Evolutionary conservation across 1,139 yeast species (phyloP), one percentile per base, ranked within the genome.

Genomic region (Geotrichum cucujoidarum): DNA sequence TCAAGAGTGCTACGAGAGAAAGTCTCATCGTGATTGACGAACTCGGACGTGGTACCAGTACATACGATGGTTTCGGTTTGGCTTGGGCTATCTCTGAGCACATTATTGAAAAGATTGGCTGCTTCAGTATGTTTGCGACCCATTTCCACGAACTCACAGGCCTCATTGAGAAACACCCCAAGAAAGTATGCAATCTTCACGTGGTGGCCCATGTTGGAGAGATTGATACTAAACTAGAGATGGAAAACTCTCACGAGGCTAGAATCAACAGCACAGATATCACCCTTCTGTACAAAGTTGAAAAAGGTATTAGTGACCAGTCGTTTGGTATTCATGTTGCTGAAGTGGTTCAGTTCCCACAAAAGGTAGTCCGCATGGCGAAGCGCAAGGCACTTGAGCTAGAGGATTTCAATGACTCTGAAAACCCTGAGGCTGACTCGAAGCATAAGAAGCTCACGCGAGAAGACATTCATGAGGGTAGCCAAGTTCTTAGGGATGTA

Each of bases 291-390:
- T 92, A 90, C 67, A 86, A 83, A 60, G 97, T 92, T 14, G 96
- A 87, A 57, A 86, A 87, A 1, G 98, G 98, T 13, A 78, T 89
- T 48, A 81, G 95, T 2, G 95, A 89, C 62, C 95, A 89, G 63
- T 89, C 97, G 0, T 92, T 92, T 68, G 98, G 98, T 67, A 89
- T 92, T 43, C 95, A 92, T 64, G 98, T 92, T 36, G 97, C 98
- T 0, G 97, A 92, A 66, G 80, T 90, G 40, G 97, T 92, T 31
- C 83, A 86, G 56, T 92, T 92, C 64, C 98, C 98, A 1, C 71
- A 72, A 25, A 90, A 90, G 64, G 92, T 92, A 43, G 80, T 92
- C 45, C 77, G 79, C 49, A 92, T 92, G 97, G 96, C 98, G 2
- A 92, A 92, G 62, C 77, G 97, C 54, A 90, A 90, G 64, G 95